phyloP scores from a whole-genome alignment of 2,329 filamentous ascomycete species.

The Dryadomyces quercivorus region DNA sequence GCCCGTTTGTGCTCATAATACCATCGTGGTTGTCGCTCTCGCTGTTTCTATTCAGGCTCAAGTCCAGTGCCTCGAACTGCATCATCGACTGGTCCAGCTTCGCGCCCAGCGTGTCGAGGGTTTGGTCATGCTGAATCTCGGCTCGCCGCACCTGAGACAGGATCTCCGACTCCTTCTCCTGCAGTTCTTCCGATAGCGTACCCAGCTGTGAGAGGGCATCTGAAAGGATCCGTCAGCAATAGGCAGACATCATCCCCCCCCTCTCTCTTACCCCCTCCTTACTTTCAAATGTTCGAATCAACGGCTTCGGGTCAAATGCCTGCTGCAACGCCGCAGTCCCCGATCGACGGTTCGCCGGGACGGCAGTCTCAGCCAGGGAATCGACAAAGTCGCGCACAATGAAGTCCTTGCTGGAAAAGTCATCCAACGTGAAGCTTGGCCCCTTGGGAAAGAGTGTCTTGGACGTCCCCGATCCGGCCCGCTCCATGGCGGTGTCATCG shows the following conservation, averaged over 20 bases:
- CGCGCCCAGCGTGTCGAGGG: constrained; percentile 71
- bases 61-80: constrained; percentile 82
- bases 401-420: constrained; percentile 83
- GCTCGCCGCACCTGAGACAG: constrained; percentile 81
- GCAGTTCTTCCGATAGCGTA: constrained; percentile 67
- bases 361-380: constrained; percentile 72
- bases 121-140: constrained; percentile 84
- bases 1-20: constrained; percentile 20
- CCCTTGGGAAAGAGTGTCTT: constrained; percentile 65
- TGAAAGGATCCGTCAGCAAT: constrained; percentile 15
- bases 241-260: neutral
- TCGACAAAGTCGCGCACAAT: constrained; percentile 98
- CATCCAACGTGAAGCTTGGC: constrained; percentile 76
- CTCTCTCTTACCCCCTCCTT: constrained; percentile 10
- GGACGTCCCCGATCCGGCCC: constrained; percentile 30
- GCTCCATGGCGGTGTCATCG: constrained; percentile 22
- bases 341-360: constrained; percentile 70
- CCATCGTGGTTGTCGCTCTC: neutral
- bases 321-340: constrained; percentile 42
- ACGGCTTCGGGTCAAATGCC: constrained; percentile 84
- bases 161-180: constrained; percentile 82
- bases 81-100: constrained; percentile 89
- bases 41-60: constrained; percentile 51
- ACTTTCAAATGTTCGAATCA: constrained; percentile 91
- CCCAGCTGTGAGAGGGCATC: constrained; percentile 57